Evolutionary conservation across 345 rosid species (phyloP).

Genomic region (Camelina laxa): DNA sequence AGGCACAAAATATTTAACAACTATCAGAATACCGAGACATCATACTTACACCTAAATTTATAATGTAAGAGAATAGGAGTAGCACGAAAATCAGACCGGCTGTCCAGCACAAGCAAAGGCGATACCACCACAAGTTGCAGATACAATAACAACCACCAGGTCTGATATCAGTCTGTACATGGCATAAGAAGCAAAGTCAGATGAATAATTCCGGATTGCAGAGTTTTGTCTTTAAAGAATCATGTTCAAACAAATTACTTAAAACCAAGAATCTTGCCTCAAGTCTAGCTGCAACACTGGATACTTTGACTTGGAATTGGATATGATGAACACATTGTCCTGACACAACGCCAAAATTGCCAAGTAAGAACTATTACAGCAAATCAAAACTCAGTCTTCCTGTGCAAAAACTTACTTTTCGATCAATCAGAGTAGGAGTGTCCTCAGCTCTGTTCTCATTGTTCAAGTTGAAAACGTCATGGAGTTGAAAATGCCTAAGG

Average conservation of each 20-base stretch:
- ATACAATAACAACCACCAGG: constrained; percentile 91
- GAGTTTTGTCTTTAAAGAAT: constrained; percentile 24
- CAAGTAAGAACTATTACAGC: constrained; percentile 23
- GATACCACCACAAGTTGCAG: constrained; percentile 98
- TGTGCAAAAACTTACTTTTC: constrained; percentile 57
- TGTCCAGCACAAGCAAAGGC: constrained; percentile 99
- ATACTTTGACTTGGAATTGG: constrained; percentile 90
- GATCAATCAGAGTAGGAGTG: constrained; percentile 85
- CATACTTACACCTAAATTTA: not conserved
- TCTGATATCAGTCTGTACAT: constrained; percentile 86
- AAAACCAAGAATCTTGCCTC: constrained; percentile 52
- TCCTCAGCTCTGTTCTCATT: constrained; percentile 85
- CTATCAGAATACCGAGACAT: constrained; percentile 14
- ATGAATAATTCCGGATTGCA: constrained; percentile 1
- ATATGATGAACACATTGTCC: constrained; percentile 97
- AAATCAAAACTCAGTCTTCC: not conserved
- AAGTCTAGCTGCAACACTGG: constrained; percentile 90
- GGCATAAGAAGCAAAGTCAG: constrained; percentile 29
- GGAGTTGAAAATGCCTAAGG: constrained; percentile 75
- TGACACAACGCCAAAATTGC: constrained; percentile 47
- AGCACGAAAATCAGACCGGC: constrained; percentile 62
- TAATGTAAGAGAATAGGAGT: constrained; percentile 20
- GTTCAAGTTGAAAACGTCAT: constrained; percentile 82
- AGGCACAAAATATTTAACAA: constrained; percentile 15
- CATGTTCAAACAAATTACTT: not conserved